Percentiles rank a stretch among this genome's conserved stretches.
Evolutionary conservation across 192 early-diverging fungal species (phyloP).

Genomic region (Podochytrium sp.): DNA sequence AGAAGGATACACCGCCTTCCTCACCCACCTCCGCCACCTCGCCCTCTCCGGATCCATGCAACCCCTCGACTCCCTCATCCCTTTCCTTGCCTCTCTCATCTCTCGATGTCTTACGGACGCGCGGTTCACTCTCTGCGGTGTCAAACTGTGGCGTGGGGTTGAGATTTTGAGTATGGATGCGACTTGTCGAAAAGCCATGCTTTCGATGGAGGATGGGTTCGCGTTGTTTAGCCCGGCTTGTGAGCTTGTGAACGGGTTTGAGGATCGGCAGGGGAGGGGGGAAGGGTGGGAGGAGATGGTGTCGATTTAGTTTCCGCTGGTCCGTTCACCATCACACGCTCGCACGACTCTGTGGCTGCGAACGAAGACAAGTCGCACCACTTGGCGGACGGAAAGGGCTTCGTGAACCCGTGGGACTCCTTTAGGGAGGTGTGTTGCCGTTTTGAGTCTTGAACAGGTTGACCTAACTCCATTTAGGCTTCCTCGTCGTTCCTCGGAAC

Average conservation of each 20-base stretch:
- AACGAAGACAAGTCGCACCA: slow-evolving; percentile 2
- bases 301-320: no score
- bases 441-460: no score
- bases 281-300: no score
- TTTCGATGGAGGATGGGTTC: no score
- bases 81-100: not conserved
- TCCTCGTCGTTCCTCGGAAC: not conserved
- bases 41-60: not conserved
- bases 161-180: not conserved
- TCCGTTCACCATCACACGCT: not conserved
- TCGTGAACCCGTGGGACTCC: slow-evolving; percentile 64
- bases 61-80: not conserved
- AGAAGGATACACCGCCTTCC: not conserved
- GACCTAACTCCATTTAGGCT: not conserved
- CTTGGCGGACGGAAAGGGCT: slow-evolving; percentile 35
- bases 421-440: slow-evolving; percentile 36
- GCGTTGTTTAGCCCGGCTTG: no score
- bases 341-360: not conserved
- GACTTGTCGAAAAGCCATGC: not conserved
- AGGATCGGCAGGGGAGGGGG: no score
- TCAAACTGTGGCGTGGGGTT: not conserved
- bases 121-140: not conserved
- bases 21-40: not conserved
- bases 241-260: no score
- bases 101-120: not conserved